Evolutionary conservation across 257 asterid species (phyloP), one percentile per base, ranked within the genome.

Genomic region (Solanum sejunctum): DNA sequence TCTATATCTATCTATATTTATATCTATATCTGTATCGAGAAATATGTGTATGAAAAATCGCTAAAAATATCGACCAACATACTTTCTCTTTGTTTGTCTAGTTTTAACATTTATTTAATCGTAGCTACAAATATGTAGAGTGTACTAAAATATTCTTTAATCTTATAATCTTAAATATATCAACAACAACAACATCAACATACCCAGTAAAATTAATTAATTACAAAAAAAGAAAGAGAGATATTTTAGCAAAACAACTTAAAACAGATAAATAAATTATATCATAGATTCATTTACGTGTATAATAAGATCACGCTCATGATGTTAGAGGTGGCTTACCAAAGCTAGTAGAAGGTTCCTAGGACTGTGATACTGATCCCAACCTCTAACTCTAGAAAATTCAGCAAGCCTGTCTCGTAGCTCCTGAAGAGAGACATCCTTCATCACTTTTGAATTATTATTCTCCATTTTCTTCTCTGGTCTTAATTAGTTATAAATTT

Each of bases 331-430:
- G 32, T 58, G 32, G 52, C 87, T 88, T 88, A 92, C 95, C 87
- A 92, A 72, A 36, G 95, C 95, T n/a, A 92, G 91, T 78, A 92
- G 95, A 45, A 92, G 90, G 86, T 92, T 92, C 21, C 95, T 90
- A 17, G 95, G 95, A 45, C 92, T 92, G 80, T 92, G 95, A 85
- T 88, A 92, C 80, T 86, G 91, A 10, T 90, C 93, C 95, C 94
- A 91, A 8, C 90, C 91, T 84, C 95, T 91, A 63, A 80, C 90
- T 56, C 86, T 90, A 23, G 91, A 92, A 88, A 92, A 92, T 52
- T 92, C 93, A 23, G 85, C 90, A 83, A 92, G 91, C 79, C 66
- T 92, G 15, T 87, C 93, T 83, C 88, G 89, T 7, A 92, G 92
- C 58, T 92, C 93, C 81, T 87, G 82, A 83, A 92, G 88, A 8